Conservation (phyloP, 768 basidiomycete species). For the Jaapia argillacea region DNA sequence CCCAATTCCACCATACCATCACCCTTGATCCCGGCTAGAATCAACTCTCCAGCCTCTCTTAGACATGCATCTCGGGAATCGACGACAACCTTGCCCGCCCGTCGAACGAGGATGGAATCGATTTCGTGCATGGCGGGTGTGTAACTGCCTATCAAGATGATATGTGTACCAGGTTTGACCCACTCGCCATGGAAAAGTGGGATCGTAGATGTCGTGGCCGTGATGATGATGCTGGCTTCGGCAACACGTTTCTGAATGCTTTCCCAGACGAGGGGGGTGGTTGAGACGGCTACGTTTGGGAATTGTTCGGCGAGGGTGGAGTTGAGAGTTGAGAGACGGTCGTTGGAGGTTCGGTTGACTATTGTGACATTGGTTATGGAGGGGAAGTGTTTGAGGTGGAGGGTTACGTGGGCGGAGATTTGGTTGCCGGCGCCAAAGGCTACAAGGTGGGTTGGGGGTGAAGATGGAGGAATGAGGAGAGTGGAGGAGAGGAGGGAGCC, state of each 20-base stretch:
- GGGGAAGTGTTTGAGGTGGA: constrained; percentile 49
- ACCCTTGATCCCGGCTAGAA: constrained; percentile 33
- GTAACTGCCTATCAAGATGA: constrained; percentile 78
- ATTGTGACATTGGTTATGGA: constrained; percentile 45
- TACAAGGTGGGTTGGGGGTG: constrained; percentile 34
- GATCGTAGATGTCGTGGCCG: constrained; percentile 58
- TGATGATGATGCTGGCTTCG: constrained; percentile 54
- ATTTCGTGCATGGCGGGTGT: constrained; percentile 77
- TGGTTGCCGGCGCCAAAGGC: constrained; percentile 72
- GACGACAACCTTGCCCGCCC: constrained; percentile 53
- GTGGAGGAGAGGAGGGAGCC: constrained; percentile 61
- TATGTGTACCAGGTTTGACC: constrained; percentile 52
- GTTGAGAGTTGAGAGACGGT: constrained; percentile 32
- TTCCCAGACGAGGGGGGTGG: neutral
- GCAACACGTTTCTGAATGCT: constrained; percentile 18
- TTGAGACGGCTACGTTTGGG: constrained; percentile 12
- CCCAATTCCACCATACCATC: constrained; percentile 59
- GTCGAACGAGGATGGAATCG: constrained; percentile 40
- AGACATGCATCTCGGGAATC: constrained; percentile 65
- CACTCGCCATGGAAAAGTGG: constrained; percentile 65
- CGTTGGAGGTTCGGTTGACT: constrained; percentile 48
- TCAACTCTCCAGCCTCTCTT: constrained; percentile 79
- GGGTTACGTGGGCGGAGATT: constrained; percentile 50
- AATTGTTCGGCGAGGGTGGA: constrained; percentile 16
- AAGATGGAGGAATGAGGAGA: constrained; percentile 30